Conservation (phyloP, 1,139 yeast genomes). For the Saccharomyces hybrid region DNA sequence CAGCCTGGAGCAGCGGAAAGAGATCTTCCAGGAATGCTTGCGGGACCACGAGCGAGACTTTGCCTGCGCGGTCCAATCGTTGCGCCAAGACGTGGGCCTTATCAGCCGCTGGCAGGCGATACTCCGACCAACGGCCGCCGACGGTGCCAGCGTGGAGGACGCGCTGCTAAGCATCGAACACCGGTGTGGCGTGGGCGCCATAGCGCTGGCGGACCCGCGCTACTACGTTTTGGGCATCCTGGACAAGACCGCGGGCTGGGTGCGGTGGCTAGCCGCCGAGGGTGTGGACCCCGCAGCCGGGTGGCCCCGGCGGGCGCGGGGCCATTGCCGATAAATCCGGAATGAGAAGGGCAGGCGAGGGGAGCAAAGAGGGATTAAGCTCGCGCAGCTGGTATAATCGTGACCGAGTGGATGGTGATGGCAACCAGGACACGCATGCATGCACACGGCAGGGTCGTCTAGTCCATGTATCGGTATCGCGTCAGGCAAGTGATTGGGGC, state of each 20-base stretch:
- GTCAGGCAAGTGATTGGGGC: not conserved
- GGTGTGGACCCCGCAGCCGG: not conserved
- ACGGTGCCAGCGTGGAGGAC: conserved; percentile 5
- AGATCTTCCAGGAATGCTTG: conserved; percentile 12
- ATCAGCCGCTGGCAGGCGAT: not conserved
- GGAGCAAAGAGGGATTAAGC: conserved; percentile 1
- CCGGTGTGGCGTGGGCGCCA: conserved; percentile 1
- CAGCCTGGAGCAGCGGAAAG: conserved; percentile 12
- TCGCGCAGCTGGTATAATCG: not conserved
- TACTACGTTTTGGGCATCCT: conserved; percentile 18
- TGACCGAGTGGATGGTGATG: not conserved
- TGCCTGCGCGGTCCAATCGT: not conserved
- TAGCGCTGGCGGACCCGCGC: not conserved
- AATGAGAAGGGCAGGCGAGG: not conserved
- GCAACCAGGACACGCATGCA: not conserved
- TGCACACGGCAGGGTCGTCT: not conserved
- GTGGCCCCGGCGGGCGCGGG: conserved; percentile 1
- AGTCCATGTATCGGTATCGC: not conserved
- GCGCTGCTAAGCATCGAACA: conserved; percentile 8
- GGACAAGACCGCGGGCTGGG: conserved; percentile 7
- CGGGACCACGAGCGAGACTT: not conserved
- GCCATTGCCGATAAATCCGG: not conserved
- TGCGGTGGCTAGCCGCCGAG: conserved; percentile 1
- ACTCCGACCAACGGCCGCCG: no score
- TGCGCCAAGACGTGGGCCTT: not conserved